Conservation (phyloP, 352 stramenopile species). For the Blastocystis sp. region DNA sequence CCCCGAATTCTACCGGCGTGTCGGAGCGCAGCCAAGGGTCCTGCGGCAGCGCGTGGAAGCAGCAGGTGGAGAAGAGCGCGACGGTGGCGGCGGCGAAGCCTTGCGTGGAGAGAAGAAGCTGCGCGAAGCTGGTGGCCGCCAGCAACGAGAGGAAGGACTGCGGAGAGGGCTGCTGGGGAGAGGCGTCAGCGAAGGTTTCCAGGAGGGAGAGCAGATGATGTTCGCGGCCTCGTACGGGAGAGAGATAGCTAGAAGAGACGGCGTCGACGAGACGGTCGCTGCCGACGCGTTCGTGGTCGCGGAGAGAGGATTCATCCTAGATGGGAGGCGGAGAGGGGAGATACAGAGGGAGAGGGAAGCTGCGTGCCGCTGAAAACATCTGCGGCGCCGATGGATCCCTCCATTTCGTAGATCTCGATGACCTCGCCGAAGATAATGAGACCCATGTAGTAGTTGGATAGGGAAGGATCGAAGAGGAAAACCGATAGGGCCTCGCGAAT, state of each 20-base stretch:
- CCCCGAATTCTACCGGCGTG: neutral
- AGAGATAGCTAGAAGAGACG: neutral
- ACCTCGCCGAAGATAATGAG: slow-evolving; percentile 12
- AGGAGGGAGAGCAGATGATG: neutral
- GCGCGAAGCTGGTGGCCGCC: neutral
- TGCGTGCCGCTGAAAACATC: neutral
- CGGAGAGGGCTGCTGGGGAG: neutral
- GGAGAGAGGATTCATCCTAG: slow-evolving; percentile 4
- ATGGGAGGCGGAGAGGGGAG: neutral
- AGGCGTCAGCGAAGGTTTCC: neutral
- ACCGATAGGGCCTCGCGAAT: neutral
- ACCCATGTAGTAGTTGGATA: slow-evolving; percentile 1
- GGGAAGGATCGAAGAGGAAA: neutral
- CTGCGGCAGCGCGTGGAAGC: neutral
- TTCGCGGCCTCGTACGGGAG: neutral
- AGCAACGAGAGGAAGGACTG: neutral
- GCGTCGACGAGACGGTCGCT: neutral
- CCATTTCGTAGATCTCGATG: slow-evolving; percentile 48
- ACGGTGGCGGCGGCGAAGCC: neutral
- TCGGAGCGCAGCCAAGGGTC: neutral
- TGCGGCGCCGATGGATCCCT: neutral
- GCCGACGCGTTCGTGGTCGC: neutral
- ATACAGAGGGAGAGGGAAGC: neutral
- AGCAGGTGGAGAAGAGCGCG: neutral
- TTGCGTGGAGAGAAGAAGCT: neutral